Conservation (phyloP, 1,284 basidiomycete genomes). For the Apiotrichum brassicae region DNA sequence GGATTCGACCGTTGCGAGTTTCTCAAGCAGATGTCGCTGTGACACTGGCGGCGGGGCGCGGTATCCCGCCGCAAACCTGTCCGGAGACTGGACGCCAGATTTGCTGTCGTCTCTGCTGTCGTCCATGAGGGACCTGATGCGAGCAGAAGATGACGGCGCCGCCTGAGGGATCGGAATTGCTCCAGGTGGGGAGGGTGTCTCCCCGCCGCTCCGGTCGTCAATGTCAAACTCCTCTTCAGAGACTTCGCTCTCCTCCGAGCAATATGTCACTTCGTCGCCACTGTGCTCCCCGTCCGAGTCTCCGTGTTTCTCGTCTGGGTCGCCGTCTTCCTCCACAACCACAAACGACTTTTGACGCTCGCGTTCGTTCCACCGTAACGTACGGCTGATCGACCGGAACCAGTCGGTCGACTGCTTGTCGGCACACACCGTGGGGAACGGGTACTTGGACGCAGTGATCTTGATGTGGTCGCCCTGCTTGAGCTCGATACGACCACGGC, state of each 20-base stretch:
- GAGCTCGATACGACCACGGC: conserved; percentile 89
- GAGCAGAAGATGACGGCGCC: no score
- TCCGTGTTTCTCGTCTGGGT: conserved; percentile 39
- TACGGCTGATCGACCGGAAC: conserved; percentile 96
- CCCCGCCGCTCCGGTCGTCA: conserved; percentile 59
- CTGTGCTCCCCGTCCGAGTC: conserved; percentile 51
- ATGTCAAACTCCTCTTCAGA: conserved; percentile 77
- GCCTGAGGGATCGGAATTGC: conserved; percentile 1
- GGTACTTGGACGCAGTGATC: conserved; percentile 94
- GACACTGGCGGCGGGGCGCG: conserved; percentile 56
- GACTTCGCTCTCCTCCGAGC: conserved; percentile 22
- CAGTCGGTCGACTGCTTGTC: conserved; percentile 97
- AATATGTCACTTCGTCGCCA: conserved; percentile 49
- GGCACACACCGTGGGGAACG: conserved; percentile 96
- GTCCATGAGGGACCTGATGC: no score
- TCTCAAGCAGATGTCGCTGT: conserved; percentile 45
- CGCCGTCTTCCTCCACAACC: conserved; percentile 76
- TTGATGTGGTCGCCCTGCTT: conserved; percentile 99
- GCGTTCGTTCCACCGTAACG: conserved; percentile 95
- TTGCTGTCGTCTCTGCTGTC: conserved; percentile 6
- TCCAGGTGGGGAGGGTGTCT: conserved; percentile 24
- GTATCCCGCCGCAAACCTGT: conserved; percentile 62
- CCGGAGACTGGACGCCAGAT: conserved; percentile 63
- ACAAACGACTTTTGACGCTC: conserved; percentile 96
- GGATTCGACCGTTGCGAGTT: conserved; percentile 20